Evolutionary conservation across 352 stramenopile genomes (phyloP), one percentile per base, ranked within the genome.

Genomic region (Thraustochytrium sp.): DNA sequence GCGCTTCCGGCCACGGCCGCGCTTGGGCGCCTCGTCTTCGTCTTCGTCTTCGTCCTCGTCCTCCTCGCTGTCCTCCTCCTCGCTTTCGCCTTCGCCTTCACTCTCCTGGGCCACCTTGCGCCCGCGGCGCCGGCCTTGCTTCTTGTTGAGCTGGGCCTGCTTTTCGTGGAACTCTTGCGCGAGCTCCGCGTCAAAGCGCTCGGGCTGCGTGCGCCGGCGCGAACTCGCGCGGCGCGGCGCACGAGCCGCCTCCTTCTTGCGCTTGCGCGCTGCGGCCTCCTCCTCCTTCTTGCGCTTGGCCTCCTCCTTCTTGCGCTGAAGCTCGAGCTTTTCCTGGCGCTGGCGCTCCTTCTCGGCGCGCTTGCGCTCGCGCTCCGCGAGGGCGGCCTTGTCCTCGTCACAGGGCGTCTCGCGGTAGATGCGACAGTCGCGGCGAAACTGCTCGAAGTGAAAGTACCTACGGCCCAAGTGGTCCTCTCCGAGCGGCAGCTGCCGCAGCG

Each of bases 401-500:
- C 9, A 3, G 9, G 53, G 68, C 37, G 68, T 80, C 36, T 80
- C 68, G 9, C 68, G 68, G 44, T 80, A 80, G 51, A 80, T 68
- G 46, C 68, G 46, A 42, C 68, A 80, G 26, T 80, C 68, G 31
- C 53, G 68, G 29, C n/a, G 21, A 34, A 80, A 80, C 48, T 80
- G 42, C 16, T 23, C 34, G 29, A 80, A 80, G 53, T 68, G 75
- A 9, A 31, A 80, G 31, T 80, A 80, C 18, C 68, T 16, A 18
- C 68, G 68, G 26, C 46, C 68, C 18, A 64, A 34, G n/a, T 80
- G 44, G 48, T 80, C 68, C 48, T 68, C 44, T 3, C 68, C 68
- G 26, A 80, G 13, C 11, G 68, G 68, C 31, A 23, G 42, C 42
- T 64, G 44, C 9, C 68, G 46, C 29, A 80, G 31, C 9, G 31